Conservation (phyloP, 768 basidiomycete species). For the Albatrellus ellisii region DNA sequence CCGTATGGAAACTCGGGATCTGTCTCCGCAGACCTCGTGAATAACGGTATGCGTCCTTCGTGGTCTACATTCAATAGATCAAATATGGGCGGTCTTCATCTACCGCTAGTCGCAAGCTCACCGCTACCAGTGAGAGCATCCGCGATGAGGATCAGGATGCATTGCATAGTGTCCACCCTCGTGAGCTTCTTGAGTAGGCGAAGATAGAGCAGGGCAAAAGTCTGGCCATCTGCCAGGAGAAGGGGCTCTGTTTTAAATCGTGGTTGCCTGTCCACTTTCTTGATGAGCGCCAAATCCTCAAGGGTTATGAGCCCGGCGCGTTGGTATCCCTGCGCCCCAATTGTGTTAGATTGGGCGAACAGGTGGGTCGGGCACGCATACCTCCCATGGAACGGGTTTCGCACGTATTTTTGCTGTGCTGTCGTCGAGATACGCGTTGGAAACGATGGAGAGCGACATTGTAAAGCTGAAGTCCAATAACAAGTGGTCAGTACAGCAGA, state of each 20-base stretch:
- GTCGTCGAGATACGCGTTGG: constrained; percentile 78
- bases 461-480: no score
- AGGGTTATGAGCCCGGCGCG: constrained; percentile 80
- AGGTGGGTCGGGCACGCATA: constrained; percentile 20
- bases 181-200: constrained; percentile 78
- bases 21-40: constrained; percentile 43
- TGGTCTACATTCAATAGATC: constrained; percentile 39
- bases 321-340: constrained; percentile 71
- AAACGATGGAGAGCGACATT: constrained; percentile 70
- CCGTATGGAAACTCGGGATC: constrained; percentile 73
- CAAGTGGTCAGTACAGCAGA: neutral
- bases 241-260: constrained; percentile 62
- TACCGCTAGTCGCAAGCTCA: neutral
- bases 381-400: constrained; percentile 96
- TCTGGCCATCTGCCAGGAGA: constrained; percentile 67
- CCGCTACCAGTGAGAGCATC: constrained; percentile 72
- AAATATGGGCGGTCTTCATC: neutral
- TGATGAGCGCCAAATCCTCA: constrained; percentile 79
- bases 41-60: constrained; percentile 75
- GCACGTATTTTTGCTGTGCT: constrained; percentile 76
- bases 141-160: constrained; percentile 72
- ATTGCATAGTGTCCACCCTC: constrained; percentile 80
- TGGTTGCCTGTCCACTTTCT: constrained; percentile 79
- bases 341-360: neutral
- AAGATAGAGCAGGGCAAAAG: constrained; percentile 83